These are phyloP conservation scores for Stachybotrys chartarum DNA, from an alignment of 2,329 filamentous ascomycete genomes.

Conservation along the genomic window DNA sequence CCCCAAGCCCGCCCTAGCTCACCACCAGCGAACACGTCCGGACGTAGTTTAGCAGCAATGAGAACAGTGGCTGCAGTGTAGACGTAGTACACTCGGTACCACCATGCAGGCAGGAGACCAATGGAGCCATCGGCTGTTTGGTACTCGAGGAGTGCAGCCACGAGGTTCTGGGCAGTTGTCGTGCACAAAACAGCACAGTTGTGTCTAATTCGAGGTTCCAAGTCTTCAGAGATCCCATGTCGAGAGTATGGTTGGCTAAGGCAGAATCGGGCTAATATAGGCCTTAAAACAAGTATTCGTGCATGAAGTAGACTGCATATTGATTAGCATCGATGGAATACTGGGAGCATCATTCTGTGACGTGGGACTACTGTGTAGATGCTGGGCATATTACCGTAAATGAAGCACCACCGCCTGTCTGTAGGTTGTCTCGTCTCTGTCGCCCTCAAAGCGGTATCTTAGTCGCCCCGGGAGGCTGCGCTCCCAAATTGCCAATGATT, in stretches of 20 bases:
- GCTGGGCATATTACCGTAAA: too few relatives aligned
- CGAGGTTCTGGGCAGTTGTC: conserved; percentile 22
- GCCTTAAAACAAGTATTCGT: conserved; percentile 23
- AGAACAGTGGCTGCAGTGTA: conserved; percentile 28
- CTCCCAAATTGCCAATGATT: conserved; percentile 23
- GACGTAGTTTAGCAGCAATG: conserved; percentile 25
- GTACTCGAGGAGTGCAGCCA: conserved; percentile 19
- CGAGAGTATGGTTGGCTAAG: conserved; percentile 9
- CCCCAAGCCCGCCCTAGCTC: conserved; percentile 23
- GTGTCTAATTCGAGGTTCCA: conserved; percentile 19
- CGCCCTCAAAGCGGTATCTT: conserved; percentile 8
- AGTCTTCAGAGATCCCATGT: conserved; percentile 8
- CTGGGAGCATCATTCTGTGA: too few relatives aligned
- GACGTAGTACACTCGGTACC: conserved; percentile 30
- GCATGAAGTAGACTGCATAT: conserved; percentile 23
- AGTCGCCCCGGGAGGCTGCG: conserved; percentile 17
- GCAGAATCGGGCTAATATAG: conserved; percentile 24
- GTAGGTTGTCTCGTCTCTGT: conserved; percentile 15
- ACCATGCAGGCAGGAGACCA: conserved; percentile 29
- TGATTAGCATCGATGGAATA: neutral
- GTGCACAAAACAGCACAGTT: conserved; percentile 27
- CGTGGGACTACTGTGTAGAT: too few relatives aligned
- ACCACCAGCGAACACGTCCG: conserved; percentile 17
- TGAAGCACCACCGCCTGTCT: conserved; percentile 25
- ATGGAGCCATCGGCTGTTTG: conserved; percentile 22